Conservation (phyloP, 805 yeast genomes). For the Teunomyces kruisii region DNA sequence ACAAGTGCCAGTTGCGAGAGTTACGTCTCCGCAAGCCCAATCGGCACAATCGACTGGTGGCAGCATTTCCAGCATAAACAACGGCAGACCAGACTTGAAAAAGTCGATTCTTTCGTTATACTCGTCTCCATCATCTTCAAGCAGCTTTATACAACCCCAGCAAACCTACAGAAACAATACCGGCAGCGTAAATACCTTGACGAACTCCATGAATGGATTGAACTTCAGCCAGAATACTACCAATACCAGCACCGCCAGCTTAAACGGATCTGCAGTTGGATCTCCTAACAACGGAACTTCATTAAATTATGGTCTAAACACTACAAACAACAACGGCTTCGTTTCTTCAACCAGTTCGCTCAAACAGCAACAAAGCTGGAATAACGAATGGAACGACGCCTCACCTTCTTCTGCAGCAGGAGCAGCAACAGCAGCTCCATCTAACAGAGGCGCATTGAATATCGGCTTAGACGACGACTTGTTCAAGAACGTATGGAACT, state of each 20-base stretch:
- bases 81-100: slow-evolving; percentile 77
- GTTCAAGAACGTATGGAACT: slow-evolving; percentile 69
- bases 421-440: slow-evolving; percentile 13
- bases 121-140: slow-evolving; percentile 57
- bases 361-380: slow-evolving; percentile 15
- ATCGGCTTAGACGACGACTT: slow-evolving; percentile 55
- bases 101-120: slow-evolving; percentile 89
- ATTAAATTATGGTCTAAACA: background rate
- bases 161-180: slow-evolving; percentile 3
- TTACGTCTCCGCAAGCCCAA: slow-evolving; percentile 12
- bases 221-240: slow-evolving; percentile 9
- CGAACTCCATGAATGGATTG: slow-evolving; percentile 23
- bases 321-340: background rate
- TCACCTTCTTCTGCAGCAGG: slow-evolving; percentile 10
- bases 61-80: slow-evolving; percentile 17
- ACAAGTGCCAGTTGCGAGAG: slow-evolving; percentile 6
- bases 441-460: slow-evolving; percentile 6
- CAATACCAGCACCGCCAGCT: slow-evolving; percentile 2
- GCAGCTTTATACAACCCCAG: slow-evolving; percentile 28
- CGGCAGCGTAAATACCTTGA: slow-evolving; percentile 12
- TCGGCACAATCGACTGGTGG: slow-evolving; percentile 40
- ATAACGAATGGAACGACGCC: slow-evolving; percentile 37
- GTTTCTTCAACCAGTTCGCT: slow-evolving; percentile 6
- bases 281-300: background rate
- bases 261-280: slow-evolving; percentile 9